These are phyloP conservation scores for Neonectria hederae DNA, from an alignment of 2,329 filamentous ascomycete genomes.

Conservation along the genomic window DNA sequence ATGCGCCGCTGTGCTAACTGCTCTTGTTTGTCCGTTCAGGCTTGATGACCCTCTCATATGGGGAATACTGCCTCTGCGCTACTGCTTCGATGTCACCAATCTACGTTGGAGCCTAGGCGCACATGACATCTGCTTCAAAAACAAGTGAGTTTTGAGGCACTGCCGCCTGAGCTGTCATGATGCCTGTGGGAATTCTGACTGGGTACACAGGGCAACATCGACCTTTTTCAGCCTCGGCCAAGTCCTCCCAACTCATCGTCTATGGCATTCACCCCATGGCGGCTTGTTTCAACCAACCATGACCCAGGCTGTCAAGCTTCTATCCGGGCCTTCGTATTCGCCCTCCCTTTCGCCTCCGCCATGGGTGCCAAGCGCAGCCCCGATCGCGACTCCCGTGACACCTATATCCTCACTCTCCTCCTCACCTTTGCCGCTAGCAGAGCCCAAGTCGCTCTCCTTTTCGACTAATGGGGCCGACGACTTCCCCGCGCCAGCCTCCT, in stretches of 20 bases:
- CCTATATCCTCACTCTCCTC: constrained; percentile 10
- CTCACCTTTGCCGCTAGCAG: constrained; percentile 16
- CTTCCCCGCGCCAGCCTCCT: constrained; percentile 77
- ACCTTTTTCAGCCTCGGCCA: constrained; percentile 91
- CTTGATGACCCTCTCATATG: constrained; percentile 95
- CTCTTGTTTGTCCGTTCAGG: constrained; percentile 58
- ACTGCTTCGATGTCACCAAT: constrained; percentile 76
- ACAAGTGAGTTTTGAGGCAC: constrained; percentile 65
- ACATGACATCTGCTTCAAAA: constrained; percentile 94
- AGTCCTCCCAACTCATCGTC: constrained; percentile 87
- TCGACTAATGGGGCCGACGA: constrained; percentile 73
- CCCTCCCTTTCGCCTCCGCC: constrained; percentile 14
- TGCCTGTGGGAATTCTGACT: neutral
- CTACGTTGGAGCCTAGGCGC: constrained; percentile 90
- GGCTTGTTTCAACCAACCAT: constrained; percentile 92
- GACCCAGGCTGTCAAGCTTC: constrained; percentile 82
- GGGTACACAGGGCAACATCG: constrained; percentile 65
- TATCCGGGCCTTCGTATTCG: constrained; percentile 63
- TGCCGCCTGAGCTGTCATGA: neutral
- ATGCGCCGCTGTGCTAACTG: constrained; percentile 12
- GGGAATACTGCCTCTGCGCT: constrained; percentile 83
- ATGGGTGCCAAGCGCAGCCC: constrained; percentile 34
- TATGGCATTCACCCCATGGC: constrained; percentile 79
- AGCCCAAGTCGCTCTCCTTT: constrained; percentile 57
- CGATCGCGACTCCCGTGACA: constrained; percentile 8